Base-by-base conservation (phyloP, 345 rosid species). In the Hibiscus syriacus region DNA sequence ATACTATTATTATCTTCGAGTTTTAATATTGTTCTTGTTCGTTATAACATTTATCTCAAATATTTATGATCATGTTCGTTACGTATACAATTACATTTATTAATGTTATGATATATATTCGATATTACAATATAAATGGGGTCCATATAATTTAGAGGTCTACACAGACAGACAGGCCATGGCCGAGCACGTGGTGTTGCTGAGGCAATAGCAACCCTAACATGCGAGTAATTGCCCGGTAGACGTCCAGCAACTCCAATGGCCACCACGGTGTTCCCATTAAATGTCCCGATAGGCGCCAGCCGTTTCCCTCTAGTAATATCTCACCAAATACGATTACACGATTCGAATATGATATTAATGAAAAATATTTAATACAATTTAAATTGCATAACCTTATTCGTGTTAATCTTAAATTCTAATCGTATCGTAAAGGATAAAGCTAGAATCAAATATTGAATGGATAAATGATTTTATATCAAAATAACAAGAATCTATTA, bases 221-320 rank as follows among this genome's bases (percentile, higher is more conserved):
- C 66, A 59, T 17, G 52, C 50, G 25, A 50, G 16, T 34, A 41
- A 14, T 36, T 77, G 87, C 73, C 73, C 70, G 83, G 85, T 80
- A 63, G 90, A 77, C 72, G 72, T 60, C 80, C 75, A 64, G 78
- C 86, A 82, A 66, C 73, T 71, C 75, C 45, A 66, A 74, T 68
- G 82, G 84, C 71, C 68, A 59, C 64, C 41, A 12, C 29, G 58
- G 62, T 53, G 34, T 56, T 66, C 20, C 68, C 53, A 58, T 60
- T 71, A 66, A 3, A 39, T 49, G 64, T 50, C 5, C 9, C 16
- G 3, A 22, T 30, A 54, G 34, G 50, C 5, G 14, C 59, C 20
- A 32, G 14, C 16, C 7, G 2, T 49, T 22, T 43, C 20, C 67
- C 29, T 14, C 43, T 10, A 23, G 17, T 19, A 43, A 32, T 32